phyloP scores from a whole-genome alignment of 495 filamentous ascomycete species.

The Aspergillus carlsbadensis region DNA sequence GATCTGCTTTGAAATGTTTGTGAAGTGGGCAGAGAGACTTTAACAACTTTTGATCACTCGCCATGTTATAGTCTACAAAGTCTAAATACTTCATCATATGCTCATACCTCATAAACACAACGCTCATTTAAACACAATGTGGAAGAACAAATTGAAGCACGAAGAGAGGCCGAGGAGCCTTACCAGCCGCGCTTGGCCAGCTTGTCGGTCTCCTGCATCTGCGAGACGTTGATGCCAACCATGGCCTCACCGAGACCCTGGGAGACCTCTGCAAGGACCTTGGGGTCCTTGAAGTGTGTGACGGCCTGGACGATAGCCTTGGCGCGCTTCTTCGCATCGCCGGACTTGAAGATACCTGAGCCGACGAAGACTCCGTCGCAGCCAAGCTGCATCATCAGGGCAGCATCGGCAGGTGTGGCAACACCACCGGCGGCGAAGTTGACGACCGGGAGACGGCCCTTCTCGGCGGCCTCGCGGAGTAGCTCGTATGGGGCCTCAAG shows the following conservation, averaged over 20 bases:
- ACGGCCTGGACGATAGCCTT: conserved; percentile 93
- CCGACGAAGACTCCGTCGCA: conserved; percentile 98
- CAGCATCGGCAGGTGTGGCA: conserved; percentile 94
- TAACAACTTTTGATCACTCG: no score
- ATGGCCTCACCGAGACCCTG: conserved; percentile 90
- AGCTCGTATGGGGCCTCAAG: conserved; percentile 72
- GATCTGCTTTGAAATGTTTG: no score
- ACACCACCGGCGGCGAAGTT: conserved; percentile 99
- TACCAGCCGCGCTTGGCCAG: conserved; percentile 89
- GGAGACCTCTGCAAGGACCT: conserved; percentile 83
- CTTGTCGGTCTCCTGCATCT: conserved; percentile 73
- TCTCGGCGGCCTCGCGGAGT: conserved; percentile 79
- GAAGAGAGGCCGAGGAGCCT: neutral
- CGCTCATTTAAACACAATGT: conserved; percentile 16
- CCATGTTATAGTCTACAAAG: neutral
- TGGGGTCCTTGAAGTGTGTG: conserved; percentile 83
- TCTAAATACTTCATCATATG: conserved; percentile 7
- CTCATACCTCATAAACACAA: conserved; percentile 22
- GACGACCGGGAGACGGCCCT: conserved; percentile 88
- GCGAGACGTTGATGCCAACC: conserved; percentile 83
- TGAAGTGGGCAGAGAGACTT: no score
- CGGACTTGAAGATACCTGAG: conserved; percentile 94
- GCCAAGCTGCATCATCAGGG: conserved; percentile 98
- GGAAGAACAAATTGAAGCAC: no score
- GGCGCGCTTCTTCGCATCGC: conserved; percentile 81